These are phyloP conservation scores for Odontarrhena argentea DNA, from an alignment of 345 rosid genomes.

Conservation along the genomic window DNA sequence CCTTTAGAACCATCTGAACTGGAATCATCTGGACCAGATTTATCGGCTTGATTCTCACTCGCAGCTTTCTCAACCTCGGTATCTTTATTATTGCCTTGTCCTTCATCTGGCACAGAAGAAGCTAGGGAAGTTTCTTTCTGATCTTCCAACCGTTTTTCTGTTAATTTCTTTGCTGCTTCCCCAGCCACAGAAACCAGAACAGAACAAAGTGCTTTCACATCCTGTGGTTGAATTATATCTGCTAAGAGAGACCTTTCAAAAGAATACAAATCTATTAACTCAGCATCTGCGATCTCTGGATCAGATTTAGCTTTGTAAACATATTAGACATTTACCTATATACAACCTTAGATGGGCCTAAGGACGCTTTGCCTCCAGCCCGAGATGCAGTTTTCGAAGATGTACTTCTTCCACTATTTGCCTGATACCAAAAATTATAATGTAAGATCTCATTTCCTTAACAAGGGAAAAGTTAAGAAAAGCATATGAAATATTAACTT, in stretches of 20 bases:
- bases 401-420: conserved; percentile 44
- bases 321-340: conserved; percentile 60
- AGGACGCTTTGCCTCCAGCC: conserved; percentile 44
- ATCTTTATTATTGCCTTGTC: conserved; percentile 56
- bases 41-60: conserved; percentile 57
- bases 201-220: conserved; percentile 94
- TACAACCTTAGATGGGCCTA: conserved; percentile 66
- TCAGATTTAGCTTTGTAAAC: conserved; percentile 16
- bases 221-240: conserved; percentile 80
- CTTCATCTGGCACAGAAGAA: conserved; percentile 38
- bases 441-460: conserved; percentile 22
- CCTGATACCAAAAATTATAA: conserved; percentile 48
- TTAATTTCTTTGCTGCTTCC: conserved; percentile 67
- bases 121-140: conserved; percentile 29
- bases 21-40: conserved; percentile 49
- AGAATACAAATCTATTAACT: conserved; percentile 26
- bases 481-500: conserved; percentile 14
- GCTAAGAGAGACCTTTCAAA: conserved; percentile 88
- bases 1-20: conserved; percentile 59
- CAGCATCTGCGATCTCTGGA: conserved; percentile 16
- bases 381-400: conserved; percentile 53
- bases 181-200: conserved; percentile 71
- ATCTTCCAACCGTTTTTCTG: conserved; percentile 40
- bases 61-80: conserved; percentile 49
- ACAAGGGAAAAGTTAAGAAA: conserved; percentile 9